Evolutionary conservation across 148 eudicot species (phyloP).

Genomic region (Diospyros lotus): DNA sequence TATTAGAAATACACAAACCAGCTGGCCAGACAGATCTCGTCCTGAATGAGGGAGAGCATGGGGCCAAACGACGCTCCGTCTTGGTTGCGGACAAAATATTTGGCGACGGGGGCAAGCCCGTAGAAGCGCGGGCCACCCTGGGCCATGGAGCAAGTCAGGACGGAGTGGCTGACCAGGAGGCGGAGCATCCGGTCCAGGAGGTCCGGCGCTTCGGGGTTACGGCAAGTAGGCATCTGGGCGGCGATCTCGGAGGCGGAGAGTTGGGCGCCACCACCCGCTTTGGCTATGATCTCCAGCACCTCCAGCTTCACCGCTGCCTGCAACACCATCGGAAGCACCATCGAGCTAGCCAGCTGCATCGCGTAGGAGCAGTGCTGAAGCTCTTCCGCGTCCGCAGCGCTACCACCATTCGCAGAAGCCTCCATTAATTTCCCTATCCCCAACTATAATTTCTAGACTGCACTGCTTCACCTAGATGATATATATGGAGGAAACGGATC

Average conservation of each 20-base stretch:
- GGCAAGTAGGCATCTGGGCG: constrained; percentile 12
- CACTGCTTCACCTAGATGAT: too few relatives aligned
- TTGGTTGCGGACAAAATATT: constrained; percentile 28
- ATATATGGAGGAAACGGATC: too few relatives aligned
- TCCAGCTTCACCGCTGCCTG: constrained; percentile 19
- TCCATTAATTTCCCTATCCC: too few relatives aligned
- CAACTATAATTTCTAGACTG: too few relatives aligned
- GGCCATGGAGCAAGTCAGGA: constrained; percentile 14
- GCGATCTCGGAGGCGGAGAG: constrained; percentile 29
- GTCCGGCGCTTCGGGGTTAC: constrained; percentile 27
- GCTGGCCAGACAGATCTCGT: too few relatives aligned
- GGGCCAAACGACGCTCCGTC: constrained; percentile 37
- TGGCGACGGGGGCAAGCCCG: constrained; percentile 27
- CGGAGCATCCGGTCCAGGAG: constrained; percentile 44
- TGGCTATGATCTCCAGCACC: constrained; percentile 30
- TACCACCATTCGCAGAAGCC: too few relatives aligned
- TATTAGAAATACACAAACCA: too few relatives aligned
- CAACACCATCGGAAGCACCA: constrained; percentile 20
- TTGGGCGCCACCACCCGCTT: constrained; percentile 15
- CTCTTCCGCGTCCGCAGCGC: too few relatives aligned
- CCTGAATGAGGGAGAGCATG: constrained; percentile 14
- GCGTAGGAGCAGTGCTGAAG: constrained; percentile 11
- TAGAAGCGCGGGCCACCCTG: constrained; percentile 5
- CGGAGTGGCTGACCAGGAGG: constrained; percentile 25
- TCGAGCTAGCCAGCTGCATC: constrained; percentile 12